These are phyloP conservation scores for Kwoniella shivajii DNA, from an alignment of 1,284 basidiomycete species.

Conservation along the genomic window DNA sequence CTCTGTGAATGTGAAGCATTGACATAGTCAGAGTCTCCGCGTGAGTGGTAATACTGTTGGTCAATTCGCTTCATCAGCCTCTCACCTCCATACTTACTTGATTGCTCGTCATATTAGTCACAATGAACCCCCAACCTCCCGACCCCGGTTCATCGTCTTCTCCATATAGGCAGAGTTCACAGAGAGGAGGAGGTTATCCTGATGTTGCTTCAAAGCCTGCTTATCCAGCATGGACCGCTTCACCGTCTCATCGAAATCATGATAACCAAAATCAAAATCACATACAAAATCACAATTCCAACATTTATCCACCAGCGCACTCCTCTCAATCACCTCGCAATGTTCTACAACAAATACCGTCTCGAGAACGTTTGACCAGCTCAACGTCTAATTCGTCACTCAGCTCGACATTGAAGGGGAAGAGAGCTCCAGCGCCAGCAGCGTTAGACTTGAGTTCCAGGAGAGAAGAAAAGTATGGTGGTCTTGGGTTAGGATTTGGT, in stretches of 20 bases:
- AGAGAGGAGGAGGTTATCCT: conserved; percentile 3
- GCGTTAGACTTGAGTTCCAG: conserved; percentile 41
- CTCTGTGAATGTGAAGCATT: background rate
- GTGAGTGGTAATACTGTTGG: background rate
- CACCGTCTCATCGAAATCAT: background rate
- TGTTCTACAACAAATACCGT: too few species aligned
- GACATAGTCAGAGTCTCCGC: background rate
- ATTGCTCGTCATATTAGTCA: background rate
- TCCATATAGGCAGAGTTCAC: conserved; percentile 6
- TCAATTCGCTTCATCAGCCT: background rate
- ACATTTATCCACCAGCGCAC: conserved; percentile 1
- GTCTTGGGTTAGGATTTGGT: conserved; percentile 10
- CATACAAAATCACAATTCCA: conserved; percentile 8
- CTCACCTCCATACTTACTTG: background rate
- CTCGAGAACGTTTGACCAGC: conserved; percentile 21
- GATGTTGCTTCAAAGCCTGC: conserved; percentile 7
- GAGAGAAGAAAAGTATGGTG: conserved; percentile 17
- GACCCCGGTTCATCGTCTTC: conserved; percentile 11
- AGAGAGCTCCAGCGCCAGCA: conserved; percentile 43
- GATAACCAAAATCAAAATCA: background rate
- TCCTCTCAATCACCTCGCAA: conserved; percentile 12
- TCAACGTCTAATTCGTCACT: conserved; percentile 29
- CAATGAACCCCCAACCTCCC: conserved; percentile 7
- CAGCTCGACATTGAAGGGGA: conserved; percentile 30
- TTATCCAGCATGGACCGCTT: conserved; percentile 5